Base-by-base conservation (phyloP, 129 eudicot genomes). In the Lonicera japonica region DNA sequence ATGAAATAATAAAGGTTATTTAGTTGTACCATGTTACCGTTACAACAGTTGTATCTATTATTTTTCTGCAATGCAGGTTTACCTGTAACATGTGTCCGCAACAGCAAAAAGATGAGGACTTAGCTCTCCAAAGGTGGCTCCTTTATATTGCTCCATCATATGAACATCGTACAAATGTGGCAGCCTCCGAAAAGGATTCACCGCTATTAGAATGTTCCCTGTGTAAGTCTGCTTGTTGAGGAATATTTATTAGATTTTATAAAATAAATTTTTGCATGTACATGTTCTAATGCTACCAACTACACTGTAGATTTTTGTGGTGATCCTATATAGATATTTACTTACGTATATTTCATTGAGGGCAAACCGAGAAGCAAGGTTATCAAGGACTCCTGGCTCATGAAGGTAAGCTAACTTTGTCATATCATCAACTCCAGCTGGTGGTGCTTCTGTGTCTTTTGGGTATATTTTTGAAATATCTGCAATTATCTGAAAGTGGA, bases 401-500 rank as follows among this genome's bases (percentile, higher is more conserved):
- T 89, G 96, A 58, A 89, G 96, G 70, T 89, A 89, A 74, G 96
- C 96, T 73, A 89, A 78, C 46, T 89, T 89, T 19, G 96, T 89
- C 96, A 89, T 89, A 74, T 89, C 96, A 78, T 89, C 96, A 19
- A 89, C 96, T 73, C 95, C 96, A 40, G 94, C 85, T 21, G 94
- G 86, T 54, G 96, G 96, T 63, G 96, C 96, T 73, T 89, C 96
- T 2, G 83, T 82, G 59, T 89, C 96, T 68, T 89, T 89, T 56
- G 96, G 96, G 73, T 85, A 80, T 85, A 89, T 82, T 73, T 79
- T 80, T 8, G 90, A 75, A 25, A 89, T 82, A 56, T 88, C 76
- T 63, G 87, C 83, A 70, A 74, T 75, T 77, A 85, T 85, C 96
- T 89, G 96, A 58, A 75, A 64, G 21, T 17, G 39, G 58, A 16